Base-by-base conservation (phyloP, 2,329 filamentous ascomycete genomes). In the Neofusicoccum parvum region DNA sequence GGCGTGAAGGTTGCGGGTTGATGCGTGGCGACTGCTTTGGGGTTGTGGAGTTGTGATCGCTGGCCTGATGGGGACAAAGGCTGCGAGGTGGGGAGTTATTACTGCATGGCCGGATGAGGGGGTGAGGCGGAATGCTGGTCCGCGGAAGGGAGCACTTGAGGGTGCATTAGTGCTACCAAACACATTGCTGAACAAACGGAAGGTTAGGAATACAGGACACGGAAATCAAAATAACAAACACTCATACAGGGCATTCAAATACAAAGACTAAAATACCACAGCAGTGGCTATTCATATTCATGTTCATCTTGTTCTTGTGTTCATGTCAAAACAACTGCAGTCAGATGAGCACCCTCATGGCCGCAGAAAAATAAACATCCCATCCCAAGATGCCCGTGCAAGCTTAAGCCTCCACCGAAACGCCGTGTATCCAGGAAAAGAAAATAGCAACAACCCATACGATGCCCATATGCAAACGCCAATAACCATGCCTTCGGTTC, bases 391-490 rank as follows among this genome's bases (percentile, higher is more conserved):
- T 36, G 41, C 27, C n/a, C 10, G 27, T 5, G 27, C 34, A 20
- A 45, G 23, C 34, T 14, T 34, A 14, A 34, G 12, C 27, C 39
- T 7, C 32, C 56, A 27, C 43, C 56, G 3, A 36, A 60, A 27
- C 56, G 41, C 56, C 56, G n/a, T 23, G 14, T 17, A 45, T 48
- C 43, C 43, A 37, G n/a, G 12, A 34, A 17, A 20, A 3, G n/a
- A 39, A 27, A 51, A 34, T 14, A 48, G 43, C 11, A 20, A 27
- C 32, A 46, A 46, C 20, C 56, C 41, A 37, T 23, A 48, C 43
- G 32, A 48, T 48, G 56, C 41, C 56, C 3, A n/a, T 20, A 6
- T 34, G 10, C n/a, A 51, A 53, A 63, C 49, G 46, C 60, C 60
- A 41, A 17, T 63, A 54, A 37, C 46, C 46, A 51, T 51, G 59